Evolutionary conservation across 257 asterid genomes (phyloP).

Genomic region (Thymus mandschuricus): DNA sequence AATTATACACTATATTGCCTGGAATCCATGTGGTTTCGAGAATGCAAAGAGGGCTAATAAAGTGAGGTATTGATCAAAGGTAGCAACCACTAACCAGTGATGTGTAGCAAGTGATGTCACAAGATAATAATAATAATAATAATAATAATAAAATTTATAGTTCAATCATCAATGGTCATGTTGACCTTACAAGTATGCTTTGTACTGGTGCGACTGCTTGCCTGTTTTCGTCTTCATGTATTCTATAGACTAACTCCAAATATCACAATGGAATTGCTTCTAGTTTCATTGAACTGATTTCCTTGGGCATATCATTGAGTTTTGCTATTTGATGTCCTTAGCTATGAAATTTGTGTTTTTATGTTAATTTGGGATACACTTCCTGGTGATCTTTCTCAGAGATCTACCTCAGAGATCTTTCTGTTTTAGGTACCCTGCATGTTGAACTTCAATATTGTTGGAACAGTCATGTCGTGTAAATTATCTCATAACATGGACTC

Average conservation of each 20-base stretch:
- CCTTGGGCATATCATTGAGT: not conserved
- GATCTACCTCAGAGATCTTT: not conserved
- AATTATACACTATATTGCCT: too few relatives aligned
- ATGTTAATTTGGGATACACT: not conserved
- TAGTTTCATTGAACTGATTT: not conserved
- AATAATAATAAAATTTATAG: too few relatives aligned
- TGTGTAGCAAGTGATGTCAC: not conserved
- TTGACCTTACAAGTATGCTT: not conserved
- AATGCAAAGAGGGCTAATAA: too few relatives aligned
- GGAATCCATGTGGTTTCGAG: too few relatives aligned
- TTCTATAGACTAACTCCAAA: not conserved
- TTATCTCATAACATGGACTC: too few relatives aligned
- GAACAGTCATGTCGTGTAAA: not conserved
- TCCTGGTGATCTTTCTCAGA: too few relatives aligned
- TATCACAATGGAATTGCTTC: not conserved
- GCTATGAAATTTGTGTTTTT: not conserved
- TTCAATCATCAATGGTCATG: too few relatives aligned
- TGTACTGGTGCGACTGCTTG: not conserved
- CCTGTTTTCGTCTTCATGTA: not conserved
- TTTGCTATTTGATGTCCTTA: not conserved
- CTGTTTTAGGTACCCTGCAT: not conserved
- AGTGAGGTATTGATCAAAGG: too few relatives aligned
- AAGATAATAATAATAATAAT: not conserved
- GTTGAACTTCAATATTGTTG: not conserved
- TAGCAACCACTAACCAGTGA: not conserved